Evolutionary conservation across 2,329 filamentous ascomycete species (phyloP), one percentile per base, ranked within the genome.

Genomic region (Grosmannia serpens): DNA sequence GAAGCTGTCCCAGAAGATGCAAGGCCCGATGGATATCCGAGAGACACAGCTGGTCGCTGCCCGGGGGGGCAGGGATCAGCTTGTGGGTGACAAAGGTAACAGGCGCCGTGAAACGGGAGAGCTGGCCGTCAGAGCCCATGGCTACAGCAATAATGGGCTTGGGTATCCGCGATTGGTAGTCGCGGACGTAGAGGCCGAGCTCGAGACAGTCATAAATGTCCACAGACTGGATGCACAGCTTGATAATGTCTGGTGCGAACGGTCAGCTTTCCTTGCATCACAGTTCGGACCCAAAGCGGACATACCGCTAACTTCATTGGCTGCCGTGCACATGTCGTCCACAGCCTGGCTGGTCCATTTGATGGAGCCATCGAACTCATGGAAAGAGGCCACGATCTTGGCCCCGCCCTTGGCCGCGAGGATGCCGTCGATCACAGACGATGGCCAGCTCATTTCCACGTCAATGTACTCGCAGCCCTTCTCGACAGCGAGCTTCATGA

Each of bases 81-180:
- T 27, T 20, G 53, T 55, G 53, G 8, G 53, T 55, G 38, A 38
- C 53, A 47, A 55, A 55, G 26, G 53, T 55, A 24, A 55, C 38
- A 17, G 53, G 53, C 38, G 38, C 53, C 15, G 53, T 55, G 38
- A 55, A 55, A 15, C 53, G 53, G 10, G 53, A 55, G 9, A 55
- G 53, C 53, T 55, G 53, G 41, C 53, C 53, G 20, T 47, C 17
- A 10, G 38, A 17, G 26, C 53, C 53, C 53, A 55, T 55, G 26
- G 53, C 53, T 11, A 55, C 53, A 38, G 53, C 53, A 26, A 55
- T 55, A 15, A 55, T 55, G 35, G 53, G 53, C 38, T 38, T 46
- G 15, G 26, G 10, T 17, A 7, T 31, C 17, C 13, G 9, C 26
- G 13, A 8, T 17, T 38, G 35, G 26, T 41, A 47, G 38, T 47